phyloP scores from a whole-genome alignment of 257 asterid genomes.

The Scutellaria baicalensis region DNA sequence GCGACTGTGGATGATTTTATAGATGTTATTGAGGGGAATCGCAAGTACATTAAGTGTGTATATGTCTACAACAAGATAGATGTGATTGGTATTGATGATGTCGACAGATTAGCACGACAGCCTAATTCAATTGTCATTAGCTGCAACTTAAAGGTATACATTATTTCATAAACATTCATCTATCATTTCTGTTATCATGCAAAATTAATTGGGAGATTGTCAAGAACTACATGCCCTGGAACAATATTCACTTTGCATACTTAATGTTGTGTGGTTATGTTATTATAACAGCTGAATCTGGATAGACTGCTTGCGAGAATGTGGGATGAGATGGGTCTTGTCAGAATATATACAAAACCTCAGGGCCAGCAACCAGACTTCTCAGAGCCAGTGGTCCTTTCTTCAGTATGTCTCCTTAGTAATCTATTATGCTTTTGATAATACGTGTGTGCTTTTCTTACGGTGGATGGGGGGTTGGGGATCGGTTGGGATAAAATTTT shows the following conservation, averaged over 20 bases:
- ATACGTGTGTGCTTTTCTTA: neutral
- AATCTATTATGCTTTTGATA: neutral
- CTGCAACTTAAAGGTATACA: conserved; percentile 70
- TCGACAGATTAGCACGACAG: conserved; percentile 89
- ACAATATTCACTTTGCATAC: neutral
- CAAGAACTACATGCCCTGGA: neutral
- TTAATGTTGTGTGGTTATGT: conserved; percentile 15
- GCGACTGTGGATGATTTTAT: conserved; percentile 97
- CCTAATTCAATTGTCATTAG: conserved; percentile 94
- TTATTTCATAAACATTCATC: neutral
- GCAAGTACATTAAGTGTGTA: conserved; percentile 94
- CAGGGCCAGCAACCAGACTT: conserved; percentile 99
- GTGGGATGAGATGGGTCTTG: conserved; percentile 96
- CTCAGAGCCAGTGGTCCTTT: conserved; percentile 91
- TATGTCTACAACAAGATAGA: conserved; percentile 98
- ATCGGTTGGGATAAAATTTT: no score
- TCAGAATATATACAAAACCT: conserved; percentile 90
- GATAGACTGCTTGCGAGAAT: conserved; percentile 75
- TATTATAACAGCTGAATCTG: conserved; percentile 64
- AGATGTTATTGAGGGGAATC: conserved; percentile 96
- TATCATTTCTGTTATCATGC: neutral
- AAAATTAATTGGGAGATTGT: neutral
- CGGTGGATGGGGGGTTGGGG: no score
- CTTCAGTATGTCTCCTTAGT: conserved; percentile 51
- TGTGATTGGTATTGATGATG: conserved; percentile 95